Percentiles rank a stretch among this genome's conserved stretches.
Conservation (phyloP, 2,329 filamentous ascomycete species). For the Reticulascus tulasneorum region DNA sequence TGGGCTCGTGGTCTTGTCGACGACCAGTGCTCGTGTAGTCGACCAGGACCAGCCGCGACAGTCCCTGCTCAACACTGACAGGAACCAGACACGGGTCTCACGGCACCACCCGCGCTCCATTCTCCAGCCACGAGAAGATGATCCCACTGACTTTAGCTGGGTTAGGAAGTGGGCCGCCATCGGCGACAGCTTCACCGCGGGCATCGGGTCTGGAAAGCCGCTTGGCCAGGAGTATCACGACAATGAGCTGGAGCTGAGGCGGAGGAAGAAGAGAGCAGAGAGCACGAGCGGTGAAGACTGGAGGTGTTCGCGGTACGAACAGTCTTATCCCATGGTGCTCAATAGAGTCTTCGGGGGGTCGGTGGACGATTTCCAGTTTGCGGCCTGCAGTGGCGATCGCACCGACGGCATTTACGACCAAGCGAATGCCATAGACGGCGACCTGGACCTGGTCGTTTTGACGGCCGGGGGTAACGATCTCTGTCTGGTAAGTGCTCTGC, state of each 20-base stretch:
- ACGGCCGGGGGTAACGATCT: slow-evolving; percentile 34
- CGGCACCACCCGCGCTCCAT: too few relatives aligned
- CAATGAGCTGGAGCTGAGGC: slow-evolving; percentile 1
- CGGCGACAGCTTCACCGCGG: slow-evolving; percentile 33
- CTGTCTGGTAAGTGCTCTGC: too few relatives aligned
- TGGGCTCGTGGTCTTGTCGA: too few relatives aligned
- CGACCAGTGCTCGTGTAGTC: too few relatives aligned
- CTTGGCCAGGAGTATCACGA: background rate
- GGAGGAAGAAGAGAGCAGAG: too few relatives aligned
- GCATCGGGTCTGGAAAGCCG: slow-evolving; percentile 20
- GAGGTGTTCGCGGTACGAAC: slow-evolving; percentile 25
- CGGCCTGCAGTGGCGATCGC: slow-evolving; percentile 22
- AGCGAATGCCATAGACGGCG: slow-evolving; percentile 17
- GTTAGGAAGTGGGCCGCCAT: slow-evolving; percentile 28
- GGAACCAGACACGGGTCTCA: too few relatives aligned
- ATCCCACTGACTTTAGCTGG: slow-evolving; percentile 14
- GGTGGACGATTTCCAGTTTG: slow-evolving; percentile 23
- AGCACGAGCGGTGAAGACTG: too few relatives aligned
- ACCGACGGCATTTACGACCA: slow-evolving; percentile 24
- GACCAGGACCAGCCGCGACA: too few relatives aligned
- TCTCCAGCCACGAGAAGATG: too few relatives aligned
- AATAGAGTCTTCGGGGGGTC: slow-evolving; percentile 16
- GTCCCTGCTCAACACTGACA: too few relatives aligned
- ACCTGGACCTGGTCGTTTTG: slow-evolving; percentile 29
- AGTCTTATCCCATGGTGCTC: slow-evolving; percentile 22